A percentile compares a stretch with the other conserved stretches of the same genome.
Evolutionary conservation across 2,329 filamentous ascomycete genomes (phyloP).

Genomic region (Penicillium polonicum): DNA sequence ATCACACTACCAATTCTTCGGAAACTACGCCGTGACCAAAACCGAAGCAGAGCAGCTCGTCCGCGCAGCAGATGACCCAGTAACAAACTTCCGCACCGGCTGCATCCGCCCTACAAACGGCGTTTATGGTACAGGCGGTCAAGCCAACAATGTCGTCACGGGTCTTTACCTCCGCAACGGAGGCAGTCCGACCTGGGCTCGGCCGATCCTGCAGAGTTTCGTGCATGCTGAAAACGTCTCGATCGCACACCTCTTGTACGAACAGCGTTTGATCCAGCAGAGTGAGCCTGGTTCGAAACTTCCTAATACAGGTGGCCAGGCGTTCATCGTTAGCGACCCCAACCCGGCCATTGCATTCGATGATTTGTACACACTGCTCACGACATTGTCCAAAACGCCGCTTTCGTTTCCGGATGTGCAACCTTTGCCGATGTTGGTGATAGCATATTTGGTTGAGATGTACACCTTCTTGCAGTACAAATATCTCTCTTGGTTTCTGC

Average conservation of each 20-base stretch:
- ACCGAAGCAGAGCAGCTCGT: constrained; percentile 54
- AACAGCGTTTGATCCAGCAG: constrained; percentile 49
- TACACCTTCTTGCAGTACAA: constrained; percentile 32
- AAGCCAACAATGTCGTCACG: constrained; percentile 40
- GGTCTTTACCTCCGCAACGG: constrained; percentile 42
- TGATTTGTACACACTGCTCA: constrained; percentile 34
- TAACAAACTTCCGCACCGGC: constrained; percentile 51
- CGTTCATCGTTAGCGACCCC: constrained; percentile 54
- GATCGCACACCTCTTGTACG: constrained; percentile 54
- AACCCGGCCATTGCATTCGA: constrained; percentile 44
- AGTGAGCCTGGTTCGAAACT: constrained; percentile 14
- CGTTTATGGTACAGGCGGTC: constrained; percentile 52
- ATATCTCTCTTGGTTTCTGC: constrained; percentile 27
- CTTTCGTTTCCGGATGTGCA: constrained; percentile 28
- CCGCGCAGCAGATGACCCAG: constrained; percentile 43
- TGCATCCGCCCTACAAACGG: constrained; percentile 55
- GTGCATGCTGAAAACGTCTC: constrained; percentile 55
- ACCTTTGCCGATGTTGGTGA: constrained; percentile 29
- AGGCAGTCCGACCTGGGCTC: constrained; percentile 45
- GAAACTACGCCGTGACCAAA: constrained; percentile 54
- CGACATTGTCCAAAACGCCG: constrained; percentile 32
- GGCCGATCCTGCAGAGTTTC: constrained; percentile 51
- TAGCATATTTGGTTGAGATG: constrained; percentile 34
- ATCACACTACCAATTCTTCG: constrained; percentile 45
- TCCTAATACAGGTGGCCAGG: constrained; percentile 44